phyloP scores from a whole-genome alignment of 805 yeast species.

The Lipomyces sp. region DNA sequence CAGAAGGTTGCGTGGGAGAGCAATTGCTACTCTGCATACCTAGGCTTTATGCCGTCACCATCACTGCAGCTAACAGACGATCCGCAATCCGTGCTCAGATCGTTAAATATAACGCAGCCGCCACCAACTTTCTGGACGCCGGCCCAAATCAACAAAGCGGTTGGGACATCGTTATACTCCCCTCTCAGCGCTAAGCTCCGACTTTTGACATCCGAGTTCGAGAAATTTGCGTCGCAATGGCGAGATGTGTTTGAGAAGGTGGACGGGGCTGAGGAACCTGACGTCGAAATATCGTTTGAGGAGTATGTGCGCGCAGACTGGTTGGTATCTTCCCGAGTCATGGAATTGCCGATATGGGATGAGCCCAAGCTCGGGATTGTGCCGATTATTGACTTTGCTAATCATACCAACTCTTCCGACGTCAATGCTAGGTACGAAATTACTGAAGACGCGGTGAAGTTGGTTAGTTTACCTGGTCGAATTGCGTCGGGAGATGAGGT shows the following conservation, averaged over 20 bases:
- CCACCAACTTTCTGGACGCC: slow-evolving; percentile 31
- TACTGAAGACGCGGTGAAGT: slow-evolving; percentile 44
- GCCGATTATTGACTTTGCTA: slow-evolving; percentile 60
- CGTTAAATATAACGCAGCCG: background rate
- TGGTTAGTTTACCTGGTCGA: slow-evolving; percentile 8
- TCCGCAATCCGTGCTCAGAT: background rate
- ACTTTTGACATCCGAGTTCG: slow-evolving; percentile 13
- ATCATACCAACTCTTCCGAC: slow-evolving; percentile 47
- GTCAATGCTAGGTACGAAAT: slow-evolving; percentile 48
- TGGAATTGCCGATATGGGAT: slow-evolving; percentile 41
- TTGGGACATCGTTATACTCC: slow-evolving; percentile 26
- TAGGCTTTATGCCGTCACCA: slow-evolving; percentile 24
- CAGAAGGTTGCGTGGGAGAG: background rate
- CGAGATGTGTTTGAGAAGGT: slow-evolving; percentile 8
- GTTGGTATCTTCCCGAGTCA: slow-evolving; percentile 47
- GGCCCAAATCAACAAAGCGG: slow-evolving; percentile 1
- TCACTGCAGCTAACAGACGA: background rate
- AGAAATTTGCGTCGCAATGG: slow-evolving; percentile 1
- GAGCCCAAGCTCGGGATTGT: slow-evolving; percentile 52
- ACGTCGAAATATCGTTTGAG: slow-evolving; percentile 31
- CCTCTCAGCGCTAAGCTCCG: slow-evolving; percentile 24
- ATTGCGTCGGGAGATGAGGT: slow-evolving; percentile 41
- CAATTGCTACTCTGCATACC: slow-evolving; percentile 20
- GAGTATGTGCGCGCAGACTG: slow-evolving; percentile 46
- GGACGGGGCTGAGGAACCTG: slow-evolving; percentile 4